Percentiles rank a stretch among this genome's conserved stretches.
Evolutionary conservation across 352 stramenopile species (phyloP).

Genomic region (Globisporangium paddicum): DNA sequence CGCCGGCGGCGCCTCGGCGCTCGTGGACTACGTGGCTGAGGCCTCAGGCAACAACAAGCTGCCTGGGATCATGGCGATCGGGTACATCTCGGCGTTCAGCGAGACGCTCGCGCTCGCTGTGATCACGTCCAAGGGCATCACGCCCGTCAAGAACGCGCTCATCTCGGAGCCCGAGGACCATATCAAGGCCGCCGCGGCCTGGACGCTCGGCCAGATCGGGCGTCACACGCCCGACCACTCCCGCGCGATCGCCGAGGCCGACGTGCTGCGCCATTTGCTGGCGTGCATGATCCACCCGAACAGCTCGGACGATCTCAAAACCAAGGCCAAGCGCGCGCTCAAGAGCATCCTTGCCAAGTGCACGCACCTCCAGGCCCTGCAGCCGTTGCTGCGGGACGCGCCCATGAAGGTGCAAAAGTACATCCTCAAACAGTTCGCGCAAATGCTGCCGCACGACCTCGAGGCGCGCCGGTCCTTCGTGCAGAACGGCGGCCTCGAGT

Average conservation of each 20-base stretch:
- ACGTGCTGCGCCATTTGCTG: constrained; percentile 91
- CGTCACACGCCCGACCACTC: constrained; percentile 93
- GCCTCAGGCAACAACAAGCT: constrained; percentile 91
- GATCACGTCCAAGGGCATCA: constrained; percentile 93
- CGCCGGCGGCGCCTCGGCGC: constrained; percentile 89
- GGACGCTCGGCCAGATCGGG: constrained; percentile 94
- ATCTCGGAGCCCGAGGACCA: constrained; percentile 94
- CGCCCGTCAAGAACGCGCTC: constrained; percentile 90
- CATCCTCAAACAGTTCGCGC: constrained; percentile 94
- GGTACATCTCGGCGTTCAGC: constrained; percentile 94
- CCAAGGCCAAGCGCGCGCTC: constrained; percentile 91
- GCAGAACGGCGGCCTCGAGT: constrained; percentile 91
- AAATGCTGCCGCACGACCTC: constrained; percentile 92
- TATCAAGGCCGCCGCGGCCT: constrained; percentile 94
- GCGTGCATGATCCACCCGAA: constrained; percentile 92
- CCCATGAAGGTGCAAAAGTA: constrained; percentile 96
- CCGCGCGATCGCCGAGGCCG: constrained; percentile 88
- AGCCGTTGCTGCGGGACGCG: constrained; percentile 90
- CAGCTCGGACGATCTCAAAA: constrained; percentile 92
- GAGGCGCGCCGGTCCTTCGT: constrained; percentile 92
- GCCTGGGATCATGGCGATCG: constrained; percentile 94
- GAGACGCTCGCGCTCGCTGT: constrained; percentile 92
- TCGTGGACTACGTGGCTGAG: constrained; percentile 93
- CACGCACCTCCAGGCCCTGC: constrained; percentile 90
- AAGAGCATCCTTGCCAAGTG: constrained; percentile 95